A percentile compares a stretch with the other conserved stretches of the same genome.
These are phyloP conservation scores for Luffa aegyptiaca DNA, from an alignment of 306 rosid genomes.

Conservation along the genomic window DNA sequence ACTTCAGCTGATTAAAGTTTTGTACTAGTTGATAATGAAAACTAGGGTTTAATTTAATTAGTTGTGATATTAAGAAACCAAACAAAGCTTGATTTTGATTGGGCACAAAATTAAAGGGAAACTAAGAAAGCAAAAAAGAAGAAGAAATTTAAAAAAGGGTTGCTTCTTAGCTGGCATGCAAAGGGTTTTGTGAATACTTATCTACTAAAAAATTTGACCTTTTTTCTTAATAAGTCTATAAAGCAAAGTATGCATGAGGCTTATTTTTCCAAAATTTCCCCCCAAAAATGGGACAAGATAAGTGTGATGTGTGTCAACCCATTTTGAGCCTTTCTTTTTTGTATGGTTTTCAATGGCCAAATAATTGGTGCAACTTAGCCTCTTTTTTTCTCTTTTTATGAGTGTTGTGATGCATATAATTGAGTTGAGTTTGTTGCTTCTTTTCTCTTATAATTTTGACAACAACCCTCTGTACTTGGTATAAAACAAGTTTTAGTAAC, in stretches of 20 bases:
- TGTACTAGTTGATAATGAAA: neutral
- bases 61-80: neutral
- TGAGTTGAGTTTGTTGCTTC: neutral
- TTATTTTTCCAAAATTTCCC: neutral
- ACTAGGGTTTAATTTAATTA: neutral
- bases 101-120: neutral
- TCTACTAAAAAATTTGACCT: neutral
- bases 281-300: slow-evolving; percentile 12
- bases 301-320: slow-evolving; percentile 12
- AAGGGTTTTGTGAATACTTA: neutral
- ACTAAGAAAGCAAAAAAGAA: neutral
- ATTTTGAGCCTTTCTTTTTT: neutral
- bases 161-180: slow-evolving; percentile 1
- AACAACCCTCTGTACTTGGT: neutral
- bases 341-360: slow-evolving; percentile 2
- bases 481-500: neutral
- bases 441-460: neutral
- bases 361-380: slow-evolving; percentile 2
- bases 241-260: neutral
- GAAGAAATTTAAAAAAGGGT: neutral
- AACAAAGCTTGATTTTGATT: slow-evolving; percentile 1
- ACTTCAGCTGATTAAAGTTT: no score
- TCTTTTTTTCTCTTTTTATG: neutral
- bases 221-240: neutral
- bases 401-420: slow-evolving; percentile 3